phyloP scores from a whole-genome alignment of 2,329 filamentous ascomycete genomes.

The Botrytis fabae region DNA sequence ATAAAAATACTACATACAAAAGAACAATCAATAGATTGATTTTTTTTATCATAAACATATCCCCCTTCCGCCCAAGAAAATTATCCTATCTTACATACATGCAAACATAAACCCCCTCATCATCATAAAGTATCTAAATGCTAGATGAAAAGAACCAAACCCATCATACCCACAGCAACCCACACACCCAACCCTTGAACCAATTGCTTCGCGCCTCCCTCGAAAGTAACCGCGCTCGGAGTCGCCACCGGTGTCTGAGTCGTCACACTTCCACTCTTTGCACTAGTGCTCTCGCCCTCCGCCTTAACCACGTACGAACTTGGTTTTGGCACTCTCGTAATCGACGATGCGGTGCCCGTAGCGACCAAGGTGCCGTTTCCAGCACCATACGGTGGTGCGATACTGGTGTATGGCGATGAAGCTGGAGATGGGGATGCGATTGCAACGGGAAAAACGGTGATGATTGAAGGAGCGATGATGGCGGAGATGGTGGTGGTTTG shows the following conservation, averaged over 20 bases:
- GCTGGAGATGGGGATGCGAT: not conserved
- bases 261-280: not conserved
- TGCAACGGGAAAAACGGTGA: slow-evolving; percentile 5
- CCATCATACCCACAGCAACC: not conserved
- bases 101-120: not conserved
- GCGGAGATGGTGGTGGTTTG: slow-evolving; percentile 3
- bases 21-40: not conserved
- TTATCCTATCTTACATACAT: not conserved
- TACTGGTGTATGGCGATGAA: not conserved
- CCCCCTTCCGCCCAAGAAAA: not conserved
- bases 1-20: not conserved
- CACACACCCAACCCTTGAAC: not conserved
- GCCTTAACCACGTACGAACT: slow-evolving; percentile 4
- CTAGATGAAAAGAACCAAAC: slow-evolving; percentile 10
- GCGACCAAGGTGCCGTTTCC: not conserved
- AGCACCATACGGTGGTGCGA: not conserved
- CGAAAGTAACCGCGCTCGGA: not conserved
- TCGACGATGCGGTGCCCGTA: not conserved
- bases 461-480: not conserved
- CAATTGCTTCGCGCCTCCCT: not conserved
- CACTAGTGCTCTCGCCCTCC: not conserved
- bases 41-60: not conserved
- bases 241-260: not conserved
- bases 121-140: not conserved
- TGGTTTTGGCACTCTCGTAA: not conserved